Evolutionary conservation across 345 rosid species (phyloP).

Genomic region (Salix brachista): DNA sequence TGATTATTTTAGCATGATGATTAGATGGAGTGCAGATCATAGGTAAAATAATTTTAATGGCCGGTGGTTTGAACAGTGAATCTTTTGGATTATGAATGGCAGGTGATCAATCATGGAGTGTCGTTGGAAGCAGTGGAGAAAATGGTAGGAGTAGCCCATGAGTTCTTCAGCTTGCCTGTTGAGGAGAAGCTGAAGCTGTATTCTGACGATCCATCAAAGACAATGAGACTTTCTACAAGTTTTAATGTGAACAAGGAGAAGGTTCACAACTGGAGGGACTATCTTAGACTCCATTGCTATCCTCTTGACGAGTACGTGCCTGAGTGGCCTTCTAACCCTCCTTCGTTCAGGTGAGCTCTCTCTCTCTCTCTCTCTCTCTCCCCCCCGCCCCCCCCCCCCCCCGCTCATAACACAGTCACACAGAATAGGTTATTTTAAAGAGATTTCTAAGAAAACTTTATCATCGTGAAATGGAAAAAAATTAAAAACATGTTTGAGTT

Average conservation of each 20-base stretch:
- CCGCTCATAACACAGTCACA: neutral
- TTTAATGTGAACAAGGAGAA: slow-evolving; percentile 76
- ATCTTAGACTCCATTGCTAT: slow-evolving; percentile 73
- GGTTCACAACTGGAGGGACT: slow-evolving; percentile 86
- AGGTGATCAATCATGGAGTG: slow-evolving; percentile 76
- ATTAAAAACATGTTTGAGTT: neutral
- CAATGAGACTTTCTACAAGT: slow-evolving; percentile 78
- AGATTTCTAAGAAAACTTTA: too few species aligned
- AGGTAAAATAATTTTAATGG: too few species aligned
- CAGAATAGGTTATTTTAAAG: neutral
- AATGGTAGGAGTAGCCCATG: slow-evolving; percentile 49
- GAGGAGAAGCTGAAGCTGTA: slow-evolving; percentile 84
- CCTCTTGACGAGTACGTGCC: slow-evolving; percentile 62
- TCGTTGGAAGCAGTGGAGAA: slow-evolving; percentile 27
- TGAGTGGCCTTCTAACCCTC: slow-evolving; percentile 84
- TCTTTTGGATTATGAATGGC: neutral
- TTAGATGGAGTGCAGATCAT: neutral
- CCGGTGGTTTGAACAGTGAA: too few species aligned
- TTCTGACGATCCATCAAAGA: slow-evolving; percentile 79
- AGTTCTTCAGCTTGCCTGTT: slow-evolving; percentile 57
- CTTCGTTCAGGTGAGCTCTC: slow-evolving; percentile 57
- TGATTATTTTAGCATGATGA: neutral
- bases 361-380: neutral
- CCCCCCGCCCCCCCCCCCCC: too few species aligned
- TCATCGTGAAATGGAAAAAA: too few species aligned